These are phyloP conservation scores for Vigna reflexopilosa DNA, from an alignment of 306 rosid genomes.

Conservation along the genomic window DNA sequence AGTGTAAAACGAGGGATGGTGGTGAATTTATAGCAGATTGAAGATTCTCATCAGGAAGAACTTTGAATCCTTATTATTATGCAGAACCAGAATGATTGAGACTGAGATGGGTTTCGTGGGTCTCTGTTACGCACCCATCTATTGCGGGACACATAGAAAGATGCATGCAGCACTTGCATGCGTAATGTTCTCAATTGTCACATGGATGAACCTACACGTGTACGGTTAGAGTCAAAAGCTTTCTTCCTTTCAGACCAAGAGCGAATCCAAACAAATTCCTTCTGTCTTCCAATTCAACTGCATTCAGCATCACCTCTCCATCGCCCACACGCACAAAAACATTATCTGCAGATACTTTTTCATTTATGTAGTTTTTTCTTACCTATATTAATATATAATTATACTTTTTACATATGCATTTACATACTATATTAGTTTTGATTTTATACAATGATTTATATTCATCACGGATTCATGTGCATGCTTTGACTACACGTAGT, in stretches of 20 bases:
- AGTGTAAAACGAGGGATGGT: slow-evolving; percentile 37
- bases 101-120: slow-evolving; percentile 55
- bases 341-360: not conserved
- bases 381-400: not conserved
- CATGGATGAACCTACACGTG: slow-evolving; percentile 25
- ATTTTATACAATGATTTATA: not conserved
- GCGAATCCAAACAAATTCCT: slow-evolving; percentile 14
- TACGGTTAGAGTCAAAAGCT: slow-evolving; percentile 23
- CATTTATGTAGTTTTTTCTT: no score
- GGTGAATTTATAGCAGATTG: slow-evolving; percentile 67
- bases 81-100: slow-evolving; percentile 49
- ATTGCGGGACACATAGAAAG: slow-evolving; percentile 30
- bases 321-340: no score
- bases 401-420: no score
- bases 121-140: slow-evolving; percentile 56
- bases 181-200: slow-evolving; percentile 30
- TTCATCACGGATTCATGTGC: not conserved
- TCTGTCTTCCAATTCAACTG: not conserved
- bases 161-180: slow-evolving; percentile 31
- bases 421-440: not conserved
- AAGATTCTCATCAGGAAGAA: slow-evolving; percentile 57
- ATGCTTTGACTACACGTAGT: slow-evolving; percentile 28
- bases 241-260: slow-evolving; percentile 7
- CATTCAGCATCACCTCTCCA: slow-evolving; percentile 4
- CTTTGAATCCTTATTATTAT: slow-evolving; percentile 65